These are phyloP conservation scores for Phytophthora quininea DNA, from an alignment of 352 stramenopile species.

Conservation along the genomic window DNA sequence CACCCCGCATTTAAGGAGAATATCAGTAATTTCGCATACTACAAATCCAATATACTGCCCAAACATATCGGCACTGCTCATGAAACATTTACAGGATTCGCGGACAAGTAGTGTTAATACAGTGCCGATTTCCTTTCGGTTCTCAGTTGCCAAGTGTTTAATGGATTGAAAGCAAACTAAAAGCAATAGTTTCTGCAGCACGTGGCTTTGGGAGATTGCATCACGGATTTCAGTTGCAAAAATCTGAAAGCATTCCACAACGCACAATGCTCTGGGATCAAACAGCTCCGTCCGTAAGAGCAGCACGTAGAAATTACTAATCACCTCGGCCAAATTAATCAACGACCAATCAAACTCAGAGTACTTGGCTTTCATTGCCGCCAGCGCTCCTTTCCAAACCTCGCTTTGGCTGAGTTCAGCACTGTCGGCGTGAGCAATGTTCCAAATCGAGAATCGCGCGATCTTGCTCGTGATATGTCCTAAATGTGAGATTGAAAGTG, in stretches of 20 bases:
- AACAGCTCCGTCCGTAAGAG: constrained; percentile 47
- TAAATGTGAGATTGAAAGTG: constrained; percentile 59
- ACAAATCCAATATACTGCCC: constrained; percentile 84
- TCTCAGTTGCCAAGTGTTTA: constrained; percentile 43
- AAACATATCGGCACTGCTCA: constrained; percentile 68
- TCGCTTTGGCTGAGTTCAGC: constrained; percentile 34
- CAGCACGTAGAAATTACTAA: constrained; percentile 67
- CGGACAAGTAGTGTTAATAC: constrained; percentile 63
- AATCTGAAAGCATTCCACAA: constrained; percentile 68
- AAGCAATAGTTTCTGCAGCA: constrained; percentile 74
- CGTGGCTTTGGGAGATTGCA: constrained; percentile 36
- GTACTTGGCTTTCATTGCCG: constrained; percentile 72
- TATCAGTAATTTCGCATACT: constrained; percentile 76
- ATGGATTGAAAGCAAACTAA: constrained; percentile 76
- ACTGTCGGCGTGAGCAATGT: constrained; percentile 42
- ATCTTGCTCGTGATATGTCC: constrained; percentile 75
- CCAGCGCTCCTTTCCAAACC: constrained; percentile 54
- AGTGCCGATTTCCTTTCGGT: constrained; percentile 34
- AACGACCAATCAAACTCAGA: constrained; percentile 64
- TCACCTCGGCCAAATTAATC: constrained; percentile 67
- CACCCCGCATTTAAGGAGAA: constrained; percentile 42
- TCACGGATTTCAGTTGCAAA: constrained; percentile 59
- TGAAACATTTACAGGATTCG: constrained; percentile 66
- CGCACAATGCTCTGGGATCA: constrained; percentile 48
- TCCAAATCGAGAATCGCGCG: constrained; percentile 61